Conservation (phyloP, 1,139 yeast species). For the Pichia sp. region DNA sequence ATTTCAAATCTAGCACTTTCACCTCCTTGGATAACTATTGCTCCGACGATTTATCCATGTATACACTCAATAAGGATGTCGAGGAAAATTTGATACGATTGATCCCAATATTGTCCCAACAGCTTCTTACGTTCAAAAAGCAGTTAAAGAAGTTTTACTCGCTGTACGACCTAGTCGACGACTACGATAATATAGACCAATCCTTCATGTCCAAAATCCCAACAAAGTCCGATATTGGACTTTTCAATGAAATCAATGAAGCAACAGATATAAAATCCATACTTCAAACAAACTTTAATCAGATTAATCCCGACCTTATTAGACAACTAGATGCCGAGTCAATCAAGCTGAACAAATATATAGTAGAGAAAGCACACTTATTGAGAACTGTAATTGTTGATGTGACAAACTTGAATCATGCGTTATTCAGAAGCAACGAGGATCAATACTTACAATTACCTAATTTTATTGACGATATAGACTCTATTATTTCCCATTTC, state of each 20-base stretch:
- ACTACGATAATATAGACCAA: slow-evolving; percentile 15
- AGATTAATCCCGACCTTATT: slow-evolving; percentile 24
- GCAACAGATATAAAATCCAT: slow-evolving; percentile 26
- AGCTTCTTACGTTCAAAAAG: slow-evolving; percentile 21
- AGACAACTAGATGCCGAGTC: slow-evolving; percentile 22
- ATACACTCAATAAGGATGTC: slow-evolving; percentile 20
- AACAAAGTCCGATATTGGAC: slow-evolving; percentile 20
- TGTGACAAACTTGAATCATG: slow-evolving; percentile 11
- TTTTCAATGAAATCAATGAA: slow-evolving; percentile 17
- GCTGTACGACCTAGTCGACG: slow-evolving; percentile 20
- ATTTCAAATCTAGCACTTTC: slow-evolving; percentile 19
- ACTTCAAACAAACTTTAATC: slow-evolving; percentile 26
- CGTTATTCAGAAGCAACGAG: slow-evolving; percentile 14
- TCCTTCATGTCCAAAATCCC: slow-evolving; percentile 24
- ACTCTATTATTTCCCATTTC: slow-evolving; percentile 16
- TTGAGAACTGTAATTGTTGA: slow-evolving; percentile 16
- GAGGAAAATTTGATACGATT: slow-evolving; percentile 23
- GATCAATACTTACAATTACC: slow-evolving; percentile 12
- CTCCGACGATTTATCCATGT: slow-evolving; percentile 22
- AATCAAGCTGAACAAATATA: slow-evolving; percentile 10
- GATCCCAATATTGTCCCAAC: slow-evolving; percentile 27
- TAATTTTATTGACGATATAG: slow-evolving; percentile 7
- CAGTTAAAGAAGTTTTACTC: slow-evolving; percentile 24
- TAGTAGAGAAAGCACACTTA: slow-evolving; percentile 13
- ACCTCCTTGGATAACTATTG: slow-evolving; percentile 20